phyloP scores from a whole-genome alignment of 23 red algal genomes.

The Agarophyton chilense region DNA sequence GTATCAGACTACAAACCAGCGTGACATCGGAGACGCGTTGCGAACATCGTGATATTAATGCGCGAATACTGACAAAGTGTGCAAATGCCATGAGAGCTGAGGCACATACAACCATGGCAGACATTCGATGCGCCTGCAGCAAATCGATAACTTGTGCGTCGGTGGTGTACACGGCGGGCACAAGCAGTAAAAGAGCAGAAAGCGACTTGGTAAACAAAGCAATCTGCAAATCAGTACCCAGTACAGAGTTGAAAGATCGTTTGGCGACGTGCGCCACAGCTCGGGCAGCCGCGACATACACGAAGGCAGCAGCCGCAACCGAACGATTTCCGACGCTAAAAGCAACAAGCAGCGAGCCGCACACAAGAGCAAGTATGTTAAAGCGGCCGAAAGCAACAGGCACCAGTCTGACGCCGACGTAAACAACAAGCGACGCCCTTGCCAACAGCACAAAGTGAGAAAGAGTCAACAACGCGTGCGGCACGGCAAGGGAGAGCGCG shows the following conservation, averaged over 20 bases:
- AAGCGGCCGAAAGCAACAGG: neutral
- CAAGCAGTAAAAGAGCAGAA: neutral
- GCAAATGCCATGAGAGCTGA: neutral
- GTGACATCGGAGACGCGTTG: neutral
- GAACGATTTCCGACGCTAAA: too few relatives aligned
- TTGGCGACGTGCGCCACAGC: neutral
- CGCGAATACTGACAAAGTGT: neutral
- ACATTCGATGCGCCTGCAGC: neutral
- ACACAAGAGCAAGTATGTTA: neutral
- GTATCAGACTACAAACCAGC: neutral
- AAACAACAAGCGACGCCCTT: neutral
- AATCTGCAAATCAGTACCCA: slow-evolving; percentile 38
- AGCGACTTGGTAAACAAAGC: neutral
- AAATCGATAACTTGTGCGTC: neutral
- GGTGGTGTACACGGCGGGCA: neutral
- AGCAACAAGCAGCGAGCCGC: neutral
- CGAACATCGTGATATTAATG: neutral
- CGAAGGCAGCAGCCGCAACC: neutral
- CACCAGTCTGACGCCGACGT: neutral
- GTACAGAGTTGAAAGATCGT: neutral
- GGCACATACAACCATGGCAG: neutral
- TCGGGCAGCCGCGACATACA: neutral
- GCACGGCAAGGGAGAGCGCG: neutral
- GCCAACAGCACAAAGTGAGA: neutral
- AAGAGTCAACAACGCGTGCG: neutral